Conservation (phyloP, 163 green algal genomes). For the Chlorella variabilis region DNA sequence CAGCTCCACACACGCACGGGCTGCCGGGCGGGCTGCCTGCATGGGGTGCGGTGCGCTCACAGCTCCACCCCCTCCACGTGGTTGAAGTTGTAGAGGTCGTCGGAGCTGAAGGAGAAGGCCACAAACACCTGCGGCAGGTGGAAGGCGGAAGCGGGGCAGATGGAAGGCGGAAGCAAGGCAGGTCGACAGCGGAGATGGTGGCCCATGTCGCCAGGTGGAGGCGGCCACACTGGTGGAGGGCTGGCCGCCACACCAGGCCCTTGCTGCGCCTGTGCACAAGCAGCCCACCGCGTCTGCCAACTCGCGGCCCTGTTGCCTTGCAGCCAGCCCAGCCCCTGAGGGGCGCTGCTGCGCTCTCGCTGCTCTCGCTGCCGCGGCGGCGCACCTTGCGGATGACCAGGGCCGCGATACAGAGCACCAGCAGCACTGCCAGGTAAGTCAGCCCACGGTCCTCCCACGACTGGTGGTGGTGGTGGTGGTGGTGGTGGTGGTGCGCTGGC, state of each 20-base stretch:
- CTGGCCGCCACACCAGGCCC: too few relatives aligned
- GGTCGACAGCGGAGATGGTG: too few relatives aligned
- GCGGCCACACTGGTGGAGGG: too few relatives aligned
- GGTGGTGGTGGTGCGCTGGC: background rate
- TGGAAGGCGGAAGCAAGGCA: background rate
- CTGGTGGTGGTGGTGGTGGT: background rate
- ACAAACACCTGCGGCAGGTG: background rate
- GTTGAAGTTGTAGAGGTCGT: slow-evolving; percentile 33
- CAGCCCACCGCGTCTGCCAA: too few relatives aligned
- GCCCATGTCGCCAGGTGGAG: too few relatives aligned
- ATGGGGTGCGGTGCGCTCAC: background rate
- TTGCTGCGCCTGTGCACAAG: too few relatives aligned
- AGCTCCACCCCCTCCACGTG: slow-evolving; percentile 33
- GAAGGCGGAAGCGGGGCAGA: background rate
- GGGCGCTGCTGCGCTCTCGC: too few relatives aligned
- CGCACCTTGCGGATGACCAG: slow-evolving; percentile 50
- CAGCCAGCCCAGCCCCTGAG: too few relatives aligned
- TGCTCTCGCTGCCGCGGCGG: too few relatives aligned
- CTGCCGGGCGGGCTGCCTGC: too few relatives aligned
- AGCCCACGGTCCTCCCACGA: slow-evolving; percentile 60
- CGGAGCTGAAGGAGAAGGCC: slow-evolving; percentile 2
- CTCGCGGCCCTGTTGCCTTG: too few relatives aligned
- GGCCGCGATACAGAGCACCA: slow-evolving; percentile 53
- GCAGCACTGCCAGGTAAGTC: slow-evolving; percentile 55
- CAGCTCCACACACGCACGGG: too few relatives aligned